Base-by-base conservation (phyloP, 2,329 filamentous ascomycete genomes). In the Pseudocercospora fijiensis region DNA sequence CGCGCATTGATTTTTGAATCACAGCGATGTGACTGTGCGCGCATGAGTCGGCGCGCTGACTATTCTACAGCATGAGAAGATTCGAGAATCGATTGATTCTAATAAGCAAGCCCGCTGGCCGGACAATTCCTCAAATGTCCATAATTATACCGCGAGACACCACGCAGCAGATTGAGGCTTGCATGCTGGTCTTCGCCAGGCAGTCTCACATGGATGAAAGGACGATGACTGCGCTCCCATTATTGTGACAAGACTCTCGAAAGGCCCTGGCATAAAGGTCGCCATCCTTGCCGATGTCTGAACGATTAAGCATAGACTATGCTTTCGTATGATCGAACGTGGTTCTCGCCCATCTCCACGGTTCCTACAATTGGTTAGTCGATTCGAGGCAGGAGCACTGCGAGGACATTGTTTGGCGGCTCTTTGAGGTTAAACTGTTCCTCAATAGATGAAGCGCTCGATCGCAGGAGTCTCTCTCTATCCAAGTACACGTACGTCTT, bases 401-500 rank as follows among this genome's bases (percentile, higher is more conserved):
- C 37, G 37, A 7, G 37, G 18, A 18, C 16, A 41, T 18, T 4
- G 9, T 18, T 2, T n/a, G 16, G 33, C 33, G n/a, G n/a, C 8
- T 37, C 4, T 37, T n/a, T n/a, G 3, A n/a, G n/a, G n/a, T n/a
- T 37, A 16, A 11, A 37, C n/a, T 16, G 45, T 49, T 10, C 18
- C 18, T 51, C 20, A 20, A 26, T n/a, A 51, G 20, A 51, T 51
- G 45, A 22, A 51, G 45, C 45, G 18, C 20, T 11, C 20, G 11
- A 9, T 26, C 28, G 30, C 13, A 22, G 9, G 22, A 33, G 55
- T 16, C 13, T 33, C 10, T 57, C 22, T 41, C 47, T 63, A 63
- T 59, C 61, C 61, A 58, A 59, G 18, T 27, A 62, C n/a, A 56
- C 28, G 11, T 51, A 52, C 58, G 58, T 52, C 20, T 47, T n/a